phyloP scores from a whole-genome alignment of 1,139 yeast species.

The Yamadazyma pseudoaaseri region DNA sequence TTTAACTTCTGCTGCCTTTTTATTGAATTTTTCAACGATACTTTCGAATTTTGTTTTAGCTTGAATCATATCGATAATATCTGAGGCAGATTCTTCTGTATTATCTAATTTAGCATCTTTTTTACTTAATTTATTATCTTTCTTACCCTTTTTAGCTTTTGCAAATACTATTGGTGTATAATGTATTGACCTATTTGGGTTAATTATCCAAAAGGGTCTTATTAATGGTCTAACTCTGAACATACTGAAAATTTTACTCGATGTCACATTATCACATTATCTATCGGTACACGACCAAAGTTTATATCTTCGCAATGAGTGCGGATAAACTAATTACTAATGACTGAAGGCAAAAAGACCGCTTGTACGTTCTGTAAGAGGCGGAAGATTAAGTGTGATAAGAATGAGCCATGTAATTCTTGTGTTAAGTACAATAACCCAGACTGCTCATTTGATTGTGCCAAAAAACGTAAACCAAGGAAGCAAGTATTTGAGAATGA shows the following conservation, averaged over 20 bases:
- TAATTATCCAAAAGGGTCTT: too few relatives aligned
- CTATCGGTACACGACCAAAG: too few relatives aligned
- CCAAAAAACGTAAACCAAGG: constrained; percentile 3
- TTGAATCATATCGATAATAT: constrained; percentile 34
- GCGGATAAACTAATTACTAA: too few relatives aligned
- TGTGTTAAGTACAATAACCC: constrained; percentile 7
- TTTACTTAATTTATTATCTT: constrained; percentile 13
- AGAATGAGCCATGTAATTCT: constrained; percentile 7
- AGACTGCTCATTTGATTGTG: constrained; percentile 4
- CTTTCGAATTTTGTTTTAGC: constrained; percentile 48
- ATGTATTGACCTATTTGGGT: constrained; percentile 3
- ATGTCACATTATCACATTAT: too few relatives aligned
- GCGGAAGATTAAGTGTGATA: constrained; percentile 10
- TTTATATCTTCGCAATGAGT: too few relatives aligned
- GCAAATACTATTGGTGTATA: constrained; percentile 9
- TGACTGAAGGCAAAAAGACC: constrained; percentile 2
- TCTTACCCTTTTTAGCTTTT: constrained; percentile 6
- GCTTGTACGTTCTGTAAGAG: constrained; percentile 9
- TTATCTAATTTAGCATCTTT: constrained; percentile 16
- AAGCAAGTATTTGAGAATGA: constrained; percentile 3
- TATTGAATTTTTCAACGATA: constrained; percentile 52
- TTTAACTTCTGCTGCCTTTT: constrained; percentile 59
- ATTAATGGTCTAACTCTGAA: too few relatives aligned
- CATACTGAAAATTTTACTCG: too few relatives aligned
- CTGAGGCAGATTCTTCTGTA: constrained; percentile 15